Evolutionary conservation across 768 basidiomycete genomes (phyloP).

Genomic region (Termitomyces sp.): DNA sequence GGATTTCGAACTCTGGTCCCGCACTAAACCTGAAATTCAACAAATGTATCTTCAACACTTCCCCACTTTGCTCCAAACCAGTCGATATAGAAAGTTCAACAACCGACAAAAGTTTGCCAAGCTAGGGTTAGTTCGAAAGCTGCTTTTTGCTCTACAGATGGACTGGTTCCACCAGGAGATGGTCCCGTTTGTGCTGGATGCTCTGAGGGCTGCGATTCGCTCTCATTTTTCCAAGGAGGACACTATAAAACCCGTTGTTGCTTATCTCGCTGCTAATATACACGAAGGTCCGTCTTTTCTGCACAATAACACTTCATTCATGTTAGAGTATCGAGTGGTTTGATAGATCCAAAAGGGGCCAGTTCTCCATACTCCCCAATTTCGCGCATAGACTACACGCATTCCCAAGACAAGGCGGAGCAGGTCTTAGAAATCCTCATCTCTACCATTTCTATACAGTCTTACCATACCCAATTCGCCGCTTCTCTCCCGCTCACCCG

Average conservation of each 20-base stretch:
- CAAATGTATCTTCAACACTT: slow-evolving; percentile 79
- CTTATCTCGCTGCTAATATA: slow-evolving; percentile 79
- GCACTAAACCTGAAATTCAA: slow-evolving; percentile 66
- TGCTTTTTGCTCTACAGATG: slow-evolving; percentile 80
- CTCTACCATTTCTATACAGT: slow-evolving; percentile 49
- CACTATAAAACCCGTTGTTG: slow-evolving; percentile 78
- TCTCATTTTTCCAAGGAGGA: slow-evolving; percentile 69
- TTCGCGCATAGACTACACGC: slow-evolving; percentile 45
- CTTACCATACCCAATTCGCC: slow-evolving; percentile 65
- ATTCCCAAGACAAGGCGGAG: slow-evolving; percentile 55
- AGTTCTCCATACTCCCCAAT: slow-evolving; percentile 53
- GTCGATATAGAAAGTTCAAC: slow-evolving; percentile 76
- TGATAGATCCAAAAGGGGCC: slow-evolving; percentile 16
- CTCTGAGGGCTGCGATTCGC: slow-evolving; percentile 55
- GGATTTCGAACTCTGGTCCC: slow-evolving; percentile 89
- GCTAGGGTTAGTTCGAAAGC: slow-evolving; percentile 61
- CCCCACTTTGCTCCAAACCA: slow-evolving; percentile 61
- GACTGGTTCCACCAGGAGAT: slow-evolving; percentile 64
- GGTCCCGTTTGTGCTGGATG: slow-evolving; percentile 45
- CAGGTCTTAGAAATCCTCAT: slow-evolving; percentile 63
- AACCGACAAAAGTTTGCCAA: slow-evolving; percentile 66
- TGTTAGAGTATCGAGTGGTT: not conserved
- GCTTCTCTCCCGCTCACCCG: slow-evolving; percentile 72
- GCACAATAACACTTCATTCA: not conserved
- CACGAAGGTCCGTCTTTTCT: slow-evolving; percentile 42